These are phyloP conservation scores for Spergularia azorica DNA, from an alignment of 179 eudicot species.

Conservation along the genomic window DNA sequence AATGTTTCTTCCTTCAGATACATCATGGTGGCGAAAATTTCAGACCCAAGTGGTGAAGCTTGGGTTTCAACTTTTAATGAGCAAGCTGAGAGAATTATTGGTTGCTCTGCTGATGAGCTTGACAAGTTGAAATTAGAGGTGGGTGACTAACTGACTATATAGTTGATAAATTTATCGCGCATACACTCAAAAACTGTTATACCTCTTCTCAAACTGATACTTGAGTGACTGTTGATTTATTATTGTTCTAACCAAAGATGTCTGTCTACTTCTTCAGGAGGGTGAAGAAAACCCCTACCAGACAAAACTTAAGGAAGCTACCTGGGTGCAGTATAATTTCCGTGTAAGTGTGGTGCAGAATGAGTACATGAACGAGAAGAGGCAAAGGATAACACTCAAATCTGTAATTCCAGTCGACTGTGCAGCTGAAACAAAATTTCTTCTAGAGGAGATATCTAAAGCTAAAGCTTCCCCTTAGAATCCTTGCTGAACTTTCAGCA, in stretches of 20 bases:
- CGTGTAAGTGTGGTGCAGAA: conserved; percentile 69
- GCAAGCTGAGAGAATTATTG: conserved; percentile 80
- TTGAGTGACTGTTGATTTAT: not conserved
- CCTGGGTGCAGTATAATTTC: conserved; percentile 67
- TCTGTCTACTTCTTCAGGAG: conserved; percentile 32
- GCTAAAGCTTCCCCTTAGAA: conserved; percentile 44
- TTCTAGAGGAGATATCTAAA: conserved; percentile 70
- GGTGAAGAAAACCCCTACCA: conserved; percentile 61
- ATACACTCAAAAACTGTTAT: not conserved
- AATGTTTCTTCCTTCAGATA: conserved; percentile 46
- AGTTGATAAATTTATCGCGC: too few species aligned
- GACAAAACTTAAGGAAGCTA: conserved; percentile 72
- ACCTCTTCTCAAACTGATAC: not conserved
- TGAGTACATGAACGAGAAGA: conserved; percentile 85
- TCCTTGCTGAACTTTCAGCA: not conserved
- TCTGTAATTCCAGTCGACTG: conserved; percentile 68
- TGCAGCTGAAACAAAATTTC: conserved; percentile 74
- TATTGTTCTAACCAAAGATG: not conserved
- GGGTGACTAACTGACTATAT: not conserved
- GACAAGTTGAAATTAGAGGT: conserved; percentile 72
- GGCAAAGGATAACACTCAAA: conserved; percentile 79
- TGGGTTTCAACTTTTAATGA: conserved; percentile 85
- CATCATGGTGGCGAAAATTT: conserved; percentile 63
- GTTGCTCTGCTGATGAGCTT: conserved; percentile 92
- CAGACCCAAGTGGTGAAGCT: conserved; percentile 92